These are phyloP conservation scores for button mushroom (Agaricus bisporus) DNA, from an alignment of 768 basidiomycete species.

Conservation along the genomic window DNA sequence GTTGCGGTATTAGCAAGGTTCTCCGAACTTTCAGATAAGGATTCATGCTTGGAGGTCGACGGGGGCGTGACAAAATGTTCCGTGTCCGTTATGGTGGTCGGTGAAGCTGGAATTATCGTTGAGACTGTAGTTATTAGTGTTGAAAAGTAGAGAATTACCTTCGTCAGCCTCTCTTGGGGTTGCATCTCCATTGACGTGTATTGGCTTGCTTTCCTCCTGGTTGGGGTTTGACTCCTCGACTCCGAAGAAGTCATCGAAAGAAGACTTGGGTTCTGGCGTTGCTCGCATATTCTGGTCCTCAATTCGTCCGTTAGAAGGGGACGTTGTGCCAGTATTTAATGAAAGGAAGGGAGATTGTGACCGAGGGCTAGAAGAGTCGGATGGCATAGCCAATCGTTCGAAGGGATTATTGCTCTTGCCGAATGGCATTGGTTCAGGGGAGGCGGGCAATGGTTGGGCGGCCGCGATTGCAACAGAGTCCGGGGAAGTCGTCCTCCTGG, in stretches of 20 bases:
- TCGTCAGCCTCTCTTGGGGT: not conserved
- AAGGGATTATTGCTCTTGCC: conserved; percentile 91
- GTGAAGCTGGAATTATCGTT: conserved; percentile 16
- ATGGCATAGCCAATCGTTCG: conserved; percentile 55
- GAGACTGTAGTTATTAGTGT: not conserved
- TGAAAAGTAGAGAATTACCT: not conserved
- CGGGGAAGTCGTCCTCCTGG: conserved; percentile 32
- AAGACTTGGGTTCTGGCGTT: not conserved
- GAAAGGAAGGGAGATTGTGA: conserved; percentile 59
- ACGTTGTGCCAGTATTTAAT: conserved; percentile 24
- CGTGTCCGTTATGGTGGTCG: conserved; percentile 28
- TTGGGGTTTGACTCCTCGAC: not conserved
- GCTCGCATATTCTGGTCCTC: conserved; percentile 8
- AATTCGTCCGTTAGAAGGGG: conserved; percentile 11
- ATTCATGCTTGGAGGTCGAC: conserved; percentile 26
- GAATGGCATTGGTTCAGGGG: conserved; percentile 58
- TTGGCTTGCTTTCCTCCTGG: conserved; percentile 2
- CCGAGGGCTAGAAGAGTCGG: conserved; percentile 35
- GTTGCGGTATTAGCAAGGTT: conserved; percentile 9
- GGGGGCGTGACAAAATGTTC: conserved; percentile 62
- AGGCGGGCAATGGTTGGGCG: conserved; percentile 63
- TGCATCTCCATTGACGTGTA: not conserved
- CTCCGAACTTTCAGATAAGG: conserved; percentile 12
- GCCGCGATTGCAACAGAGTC: conserved; percentile 57
- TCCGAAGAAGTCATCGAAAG: conserved; percentile 12